A percentile compares a stretch with the other conserved stretches of the same genome.
Evolutionary conservation across 148 eudicot genomes (phyloP).

Genomic region (Spergularia marina): DNA sequence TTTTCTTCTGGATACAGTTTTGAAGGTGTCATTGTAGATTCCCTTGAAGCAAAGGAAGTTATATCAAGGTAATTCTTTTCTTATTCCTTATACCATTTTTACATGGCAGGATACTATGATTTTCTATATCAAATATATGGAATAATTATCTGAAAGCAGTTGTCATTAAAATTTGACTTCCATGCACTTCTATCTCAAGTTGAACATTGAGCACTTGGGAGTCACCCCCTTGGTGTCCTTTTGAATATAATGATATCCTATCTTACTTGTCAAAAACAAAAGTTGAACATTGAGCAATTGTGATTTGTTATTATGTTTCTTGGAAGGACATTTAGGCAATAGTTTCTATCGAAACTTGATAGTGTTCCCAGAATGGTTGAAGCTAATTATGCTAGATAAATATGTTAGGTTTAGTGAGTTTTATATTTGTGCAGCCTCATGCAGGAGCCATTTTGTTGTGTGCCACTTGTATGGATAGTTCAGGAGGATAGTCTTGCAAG

Average conservation of each 20-base stretch:
- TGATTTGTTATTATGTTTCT: neutral
- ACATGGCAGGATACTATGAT: neutral
- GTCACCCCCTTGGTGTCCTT: too few relatives aligned
- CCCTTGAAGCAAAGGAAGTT: conserved; percentile 73
- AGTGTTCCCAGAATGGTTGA: neutral
- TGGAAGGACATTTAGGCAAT: neutral
- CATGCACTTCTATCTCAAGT: neutral
- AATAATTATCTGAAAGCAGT: neutral
- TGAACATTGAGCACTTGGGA: conserved; percentile 6
- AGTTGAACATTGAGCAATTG: too few relatives aligned
- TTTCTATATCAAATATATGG: too few relatives aligned
- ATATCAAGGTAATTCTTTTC: conserved; percentile 57
- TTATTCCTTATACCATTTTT: neutral
- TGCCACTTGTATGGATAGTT: conserved; percentile 91
- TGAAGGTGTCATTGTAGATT: conserved; percentile 83
- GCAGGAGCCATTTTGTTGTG: conserved; percentile 99
- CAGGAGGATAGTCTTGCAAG: conserved; percentile 83
- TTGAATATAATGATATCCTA: too few relatives aligned
- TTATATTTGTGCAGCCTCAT: conserved; percentile 97
- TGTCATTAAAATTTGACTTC: neutral
- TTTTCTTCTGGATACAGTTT: conserved; percentile 46
- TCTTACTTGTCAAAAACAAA: too few relatives aligned
- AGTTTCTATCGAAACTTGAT: neutral
- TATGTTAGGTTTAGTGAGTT: conserved; percentile 55
- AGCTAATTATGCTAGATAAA: conserved; percentile 8